phyloP scores from a whole-genome alignment of 805 yeast genomes.

The Lipomyces spencermartinsiae region DNA sequence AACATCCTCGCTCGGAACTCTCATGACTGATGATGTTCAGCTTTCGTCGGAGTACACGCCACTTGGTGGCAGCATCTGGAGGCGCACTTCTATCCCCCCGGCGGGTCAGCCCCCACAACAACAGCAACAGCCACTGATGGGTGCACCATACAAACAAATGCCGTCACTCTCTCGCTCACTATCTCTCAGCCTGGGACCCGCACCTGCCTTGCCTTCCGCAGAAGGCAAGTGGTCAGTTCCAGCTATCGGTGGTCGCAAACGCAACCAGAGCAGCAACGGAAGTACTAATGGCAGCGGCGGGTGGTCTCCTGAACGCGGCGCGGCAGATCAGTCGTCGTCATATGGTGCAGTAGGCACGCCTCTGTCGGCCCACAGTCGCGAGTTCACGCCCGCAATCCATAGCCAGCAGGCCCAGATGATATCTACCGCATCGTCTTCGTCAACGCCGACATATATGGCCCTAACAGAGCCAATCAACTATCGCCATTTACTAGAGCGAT shows the following conservation, averaged over 20 bases:
- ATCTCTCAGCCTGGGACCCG: constrained; percentile 9
- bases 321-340: neutral
- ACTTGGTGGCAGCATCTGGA: constrained; percentile 31
- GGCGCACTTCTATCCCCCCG: constrained; percentile 15
- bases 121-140: constrained; percentile 8
- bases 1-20: neutral
- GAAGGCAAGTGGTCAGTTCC: constrained; percentile 3
- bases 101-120: neutral
- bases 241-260: neutral
- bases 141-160: constrained; percentile 7
- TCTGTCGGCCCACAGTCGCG: constrained; percentile 32
- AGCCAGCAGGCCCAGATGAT: neutral
- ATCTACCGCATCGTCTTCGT: constrained; percentile 10
- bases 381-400: constrained; percentile 25
- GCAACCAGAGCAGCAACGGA: constrained; percentile 19
- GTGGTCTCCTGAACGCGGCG: constrained; percentile 20
- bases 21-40: constrained; percentile 1
- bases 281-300: constrained; percentile 9
- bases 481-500: constrained; percentile 44
- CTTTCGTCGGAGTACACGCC: constrained; percentile 30
- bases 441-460: constrained; percentile 18
- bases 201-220: neutral
- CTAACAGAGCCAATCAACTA: constrained; percentile 44
- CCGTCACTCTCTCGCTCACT: constrained; percentile 8
- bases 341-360: constrained; percentile 18